phyloP scores from a whole-genome alignment of 1,284 basidiomycete genomes.

The Tilletia indica region DNA sequence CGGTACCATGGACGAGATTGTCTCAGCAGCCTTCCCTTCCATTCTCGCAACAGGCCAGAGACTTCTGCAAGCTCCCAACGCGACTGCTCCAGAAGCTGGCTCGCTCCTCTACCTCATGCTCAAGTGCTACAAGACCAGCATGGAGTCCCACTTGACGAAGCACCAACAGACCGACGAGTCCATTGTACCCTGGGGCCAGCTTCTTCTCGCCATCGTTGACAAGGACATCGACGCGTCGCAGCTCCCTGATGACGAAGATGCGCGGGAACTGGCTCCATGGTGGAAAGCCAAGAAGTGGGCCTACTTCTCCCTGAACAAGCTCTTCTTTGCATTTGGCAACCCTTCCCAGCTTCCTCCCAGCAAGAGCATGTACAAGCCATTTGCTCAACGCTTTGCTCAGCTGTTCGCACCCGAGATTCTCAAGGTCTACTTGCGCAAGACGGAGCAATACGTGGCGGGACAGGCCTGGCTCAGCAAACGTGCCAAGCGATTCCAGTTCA shows the following conservation, averaged over 20 bases:
- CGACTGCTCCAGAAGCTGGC: conserved; percentile 41
- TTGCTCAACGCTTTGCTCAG: conserved; percentile 49
- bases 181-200: conserved; percentile 53
- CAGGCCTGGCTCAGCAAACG: conserved; percentile 45
- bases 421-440: conserved; percentile 50
- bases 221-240: conserved; percentile 35
- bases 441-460: conserved; percentile 36
- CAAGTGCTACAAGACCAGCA: conserved; percentile 53
- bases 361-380: conserved; percentile 52
- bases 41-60: conserved; percentile 39
- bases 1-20: conserved; percentile 46
- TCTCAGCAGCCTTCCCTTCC: conserved; percentile 43
- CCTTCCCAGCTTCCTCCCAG: conserved; percentile 49
- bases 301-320: conserved; percentile 53
- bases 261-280: conserved; percentile 38
- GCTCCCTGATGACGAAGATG: conserved; percentile 45
- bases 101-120: conserved; percentile 49
- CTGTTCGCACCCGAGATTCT: conserved; percentile 55
- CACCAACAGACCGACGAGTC: conserved; percentile 51
- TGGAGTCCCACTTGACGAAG: conserved; percentile 42
- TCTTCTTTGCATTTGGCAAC: conserved; percentile 52
- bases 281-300: conserved; percentile 57
- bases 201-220: conserved; percentile 49
- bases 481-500: conserved; percentile 44
- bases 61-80: conserved; percentile 42